Evolutionary conservation across 495 filamentous ascomycete species (phyloP).

Genomic region (Trichoderma orchidacearum): DNA sequence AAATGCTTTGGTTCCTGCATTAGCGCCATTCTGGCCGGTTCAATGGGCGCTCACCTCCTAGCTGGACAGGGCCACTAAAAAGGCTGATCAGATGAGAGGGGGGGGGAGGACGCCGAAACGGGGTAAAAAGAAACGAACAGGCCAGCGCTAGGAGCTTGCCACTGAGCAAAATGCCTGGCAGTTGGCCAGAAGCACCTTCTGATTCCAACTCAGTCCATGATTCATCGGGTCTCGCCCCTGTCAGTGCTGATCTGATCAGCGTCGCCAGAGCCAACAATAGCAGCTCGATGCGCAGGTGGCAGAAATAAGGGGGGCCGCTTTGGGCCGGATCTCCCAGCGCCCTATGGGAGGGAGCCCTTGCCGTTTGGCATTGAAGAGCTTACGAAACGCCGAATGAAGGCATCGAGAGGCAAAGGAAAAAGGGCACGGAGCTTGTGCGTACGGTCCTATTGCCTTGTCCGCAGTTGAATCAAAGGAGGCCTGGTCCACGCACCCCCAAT

Average conservation of each 20-base stretch:
- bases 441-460: too few relatives aligned
- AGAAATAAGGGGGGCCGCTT: not conserved
- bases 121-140: not conserved
- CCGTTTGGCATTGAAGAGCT: not conserved
- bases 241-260: too few relatives aligned
- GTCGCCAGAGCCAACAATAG: not conserved
- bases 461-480: too few relatives aligned
- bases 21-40: not conserved
- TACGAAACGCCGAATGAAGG: not conserved
- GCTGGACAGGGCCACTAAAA: constrained; percentile 1
- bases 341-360: not conserved
- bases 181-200: not conserved
- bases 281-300: not conserved
- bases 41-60: too few relatives aligned
- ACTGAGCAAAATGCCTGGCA: not conserved
- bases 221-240: not conserved
- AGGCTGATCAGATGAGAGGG: not conserved
- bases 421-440: too few relatives aligned
- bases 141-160: not conserved
- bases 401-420: too few relatives aligned
- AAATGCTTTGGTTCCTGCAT: not conserved
- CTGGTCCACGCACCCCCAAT: too few relatives aligned
- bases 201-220: not conserved
- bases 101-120: not conserved
- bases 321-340: not conserved